Evolutionary conservation across 352 stramenopile genomes (phyloP), one percentile per base, ranked within the genome.

Genomic region (Pythium sukuiense): DNA sequence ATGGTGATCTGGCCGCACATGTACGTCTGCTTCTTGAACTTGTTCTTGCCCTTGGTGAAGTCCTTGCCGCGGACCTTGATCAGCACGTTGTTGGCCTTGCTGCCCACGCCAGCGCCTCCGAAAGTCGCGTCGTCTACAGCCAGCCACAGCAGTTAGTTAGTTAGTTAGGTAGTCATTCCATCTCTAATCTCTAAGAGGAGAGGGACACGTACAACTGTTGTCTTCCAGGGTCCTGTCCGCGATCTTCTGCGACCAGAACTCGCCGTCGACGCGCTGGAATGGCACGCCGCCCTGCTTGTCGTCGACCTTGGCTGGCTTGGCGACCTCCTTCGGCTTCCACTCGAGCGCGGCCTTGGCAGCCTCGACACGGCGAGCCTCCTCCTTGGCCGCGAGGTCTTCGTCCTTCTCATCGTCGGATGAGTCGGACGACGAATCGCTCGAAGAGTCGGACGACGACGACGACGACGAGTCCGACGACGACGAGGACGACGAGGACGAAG

Each of bases 31-130:
- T 97, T 87, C 88, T 99, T 99, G 78, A 98, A 97, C 81, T 99
- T 99, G 66, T 98, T 99, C 84, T 99, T 99, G 70, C 99, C 98
- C 65, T 99, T 96, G 53, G 96, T 97, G 74, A 99, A 99, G 77
- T 99, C 97, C 80, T 99, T 99, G 43, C 98, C 98, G 63, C 97
- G 89, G 53, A 99, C 97, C 65, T 98, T 96, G 58, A 99, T 77
- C 35, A 99, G 83, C 61, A 99, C 98, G 72, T 99, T 95, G 77
- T 95, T 99, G 33, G 98, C 97, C 76, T 98, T 99, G 61, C 90
- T 88, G 48, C 98, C 98, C 62, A 99, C 99, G 41, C 98, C 98
- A 9, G 92, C 72, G 29, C 74, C 79, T 46, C 97, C 97, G 76
- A 99, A 99, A 13, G 95, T 97, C 41, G 86, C 95, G 79, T 98